Conservation (phyloP, 2,329 filamentous ascomycete species). For the Blumeria graminis region DNA sequence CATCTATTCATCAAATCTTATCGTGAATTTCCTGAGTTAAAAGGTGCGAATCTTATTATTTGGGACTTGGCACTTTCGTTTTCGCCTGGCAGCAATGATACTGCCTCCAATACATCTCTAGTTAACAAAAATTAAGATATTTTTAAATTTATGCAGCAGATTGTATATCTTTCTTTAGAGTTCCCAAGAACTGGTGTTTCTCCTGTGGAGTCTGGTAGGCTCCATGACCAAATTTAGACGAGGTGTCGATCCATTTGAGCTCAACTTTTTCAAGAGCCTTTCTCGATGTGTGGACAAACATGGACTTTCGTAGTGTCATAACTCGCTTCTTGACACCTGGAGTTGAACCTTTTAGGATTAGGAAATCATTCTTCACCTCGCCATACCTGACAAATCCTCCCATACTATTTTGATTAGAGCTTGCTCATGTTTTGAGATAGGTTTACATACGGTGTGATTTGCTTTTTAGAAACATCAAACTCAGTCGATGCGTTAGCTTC, state of each 20-base stretch:
- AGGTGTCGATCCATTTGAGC: conserved; percentile 99
- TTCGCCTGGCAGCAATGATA: background rate
- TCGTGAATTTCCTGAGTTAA: too few species aligned
- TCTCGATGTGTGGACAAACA: conserved; percentile 91
- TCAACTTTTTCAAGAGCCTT: conserved; percentile 96
- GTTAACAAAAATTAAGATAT: background rate
- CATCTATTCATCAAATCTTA: too few species aligned
- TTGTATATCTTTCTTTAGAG: conserved; percentile 92
- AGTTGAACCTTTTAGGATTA: conserved; percentile 92
- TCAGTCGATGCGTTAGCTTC: conserved; percentile 88
- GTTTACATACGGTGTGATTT: conserved; percentile 83
- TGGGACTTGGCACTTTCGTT: background rate
- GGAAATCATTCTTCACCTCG: conserved; percentile 97
- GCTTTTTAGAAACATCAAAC: conserved; percentile 96
- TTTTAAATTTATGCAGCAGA: conserved; percentile 24
- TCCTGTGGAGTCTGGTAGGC: conserved; percentile 95
- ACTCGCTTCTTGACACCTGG: conserved; percentile 99
- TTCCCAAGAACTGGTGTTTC: conserved; percentile 95
- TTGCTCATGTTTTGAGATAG: background rate
- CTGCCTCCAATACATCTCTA: too few species aligned
- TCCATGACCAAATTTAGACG: conserved; percentile 99
- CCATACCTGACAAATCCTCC: conserved; percentile 99
- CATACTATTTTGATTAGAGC: conserved; percentile 34
- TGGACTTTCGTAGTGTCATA: conserved; percentile 95
- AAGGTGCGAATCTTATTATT: background rate